Evolutionary conservation across 2,329 filamentous ascomycete genomes (phyloP).

Genomic region (Orbilia javanica): DNA sequence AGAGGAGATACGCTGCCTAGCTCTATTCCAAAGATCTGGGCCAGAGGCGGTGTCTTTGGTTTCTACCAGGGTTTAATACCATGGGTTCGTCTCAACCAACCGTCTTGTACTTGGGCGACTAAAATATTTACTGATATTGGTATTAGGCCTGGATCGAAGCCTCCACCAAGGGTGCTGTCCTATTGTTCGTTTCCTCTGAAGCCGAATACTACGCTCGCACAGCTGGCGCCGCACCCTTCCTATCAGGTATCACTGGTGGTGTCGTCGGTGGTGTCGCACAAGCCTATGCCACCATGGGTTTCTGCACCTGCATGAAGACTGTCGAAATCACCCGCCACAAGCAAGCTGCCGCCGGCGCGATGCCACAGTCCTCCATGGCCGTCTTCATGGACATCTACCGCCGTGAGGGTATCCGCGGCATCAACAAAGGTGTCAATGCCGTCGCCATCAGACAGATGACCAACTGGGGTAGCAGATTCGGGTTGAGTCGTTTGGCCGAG

Average conservation of each 20-base stretch:
- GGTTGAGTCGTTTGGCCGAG: slow-evolving; percentile 91
- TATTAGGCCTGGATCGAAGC: slow-evolving; percentile 93
- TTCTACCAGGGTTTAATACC: slow-evolving; percentile 99
- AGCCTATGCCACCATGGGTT: slow-evolving; percentile 99
- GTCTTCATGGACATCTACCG: slow-evolving; percentile 99
- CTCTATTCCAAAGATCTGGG: slow-evolving; percentile 89
- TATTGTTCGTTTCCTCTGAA: slow-evolving; percentile 98
- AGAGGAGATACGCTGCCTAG: slow-evolving; percentile 85
- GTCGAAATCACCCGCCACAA: slow-evolving; percentile 99
- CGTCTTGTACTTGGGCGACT: slow-evolving; percentile 30
- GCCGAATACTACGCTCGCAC: slow-evolving; percentile 92
- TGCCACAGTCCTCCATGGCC: slow-evolving; percentile 88
- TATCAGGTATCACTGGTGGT: slow-evolving; percentile 88
- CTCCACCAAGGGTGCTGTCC: slow-evolving; percentile 98
- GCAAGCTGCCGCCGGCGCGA: slow-evolving; percentile 82
- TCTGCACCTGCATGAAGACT: slow-evolving; percentile 99
- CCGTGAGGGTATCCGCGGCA: slow-evolving; percentile 90
- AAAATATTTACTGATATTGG: background rate
- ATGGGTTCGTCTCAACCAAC: slow-evolving; percentile 70
- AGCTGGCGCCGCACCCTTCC: slow-evolving; percentile 86
- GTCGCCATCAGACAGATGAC: slow-evolving; percentile 99
- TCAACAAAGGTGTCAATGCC: slow-evolving; percentile 99
- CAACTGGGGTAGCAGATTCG: slow-evolving; percentile 98
- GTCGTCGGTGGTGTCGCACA: slow-evolving; percentile 95
- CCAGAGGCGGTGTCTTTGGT: slow-evolving; percentile 89